Conservation (phyloP, 176 grass and related monocot species). For the Triticum aestivum region IWGSC_CS_RefSeq_v2.1 NC_057810.1:680371267-680371766, state of each 20-base stretch:
- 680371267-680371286: no score
- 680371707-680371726: not conserved
- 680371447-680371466: no score
- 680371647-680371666: not conserved
- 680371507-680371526: no score
- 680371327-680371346: no score
- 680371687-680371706: not conserved
- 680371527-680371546: no score
- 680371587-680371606: not conserved
- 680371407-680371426: not conserved
- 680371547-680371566: not conserved
- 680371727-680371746: not conserved
- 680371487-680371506: no score
- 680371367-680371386: no score
- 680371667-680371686: not conserved
- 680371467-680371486: no score
- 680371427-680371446: not conserved
- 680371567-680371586: not conserved
- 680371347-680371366: no score
- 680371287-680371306: no score
- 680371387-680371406: constrained; percentile 3
- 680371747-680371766: not conserved
- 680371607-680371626: not conserved
- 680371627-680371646: not conserved
- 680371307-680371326: no score